These are phyloP conservation scores for Globisporangium emineosum DNA, from an alignment of 352 stramenopile species.

Conservation along the genomic window DNA sequence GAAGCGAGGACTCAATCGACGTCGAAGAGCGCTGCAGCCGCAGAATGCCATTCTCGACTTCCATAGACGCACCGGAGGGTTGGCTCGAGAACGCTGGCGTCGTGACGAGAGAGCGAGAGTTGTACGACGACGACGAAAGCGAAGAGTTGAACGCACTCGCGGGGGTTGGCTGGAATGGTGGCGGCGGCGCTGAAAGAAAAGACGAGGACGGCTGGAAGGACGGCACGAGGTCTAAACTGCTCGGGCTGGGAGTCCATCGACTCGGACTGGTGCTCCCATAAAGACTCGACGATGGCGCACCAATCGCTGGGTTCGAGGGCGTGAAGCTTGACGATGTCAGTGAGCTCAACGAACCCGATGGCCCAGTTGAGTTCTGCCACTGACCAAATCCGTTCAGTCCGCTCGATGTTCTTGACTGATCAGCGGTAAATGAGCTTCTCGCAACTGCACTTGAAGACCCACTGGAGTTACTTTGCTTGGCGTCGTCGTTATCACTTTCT, in stretches of 20 bases:
- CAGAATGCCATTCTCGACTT: constrained; percentile 65
- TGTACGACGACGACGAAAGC: constrained; percentile 3
- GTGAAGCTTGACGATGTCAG: constrained; percentile 23
- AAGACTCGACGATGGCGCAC: neutral
- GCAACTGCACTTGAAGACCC: neutral
- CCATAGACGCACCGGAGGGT: constrained; percentile 19
- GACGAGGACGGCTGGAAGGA: constrained; percentile 13
- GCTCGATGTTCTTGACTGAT: constrained; percentile 6
- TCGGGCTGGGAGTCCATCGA: constrained; percentile 10
- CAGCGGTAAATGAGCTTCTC: constrained; percentile 4
- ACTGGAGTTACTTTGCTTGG: neutral
- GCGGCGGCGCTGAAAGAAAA: neutral
- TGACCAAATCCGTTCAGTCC: constrained; percentile 6
- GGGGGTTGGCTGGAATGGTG: neutral
- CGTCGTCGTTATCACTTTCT: constrained; percentile 21
- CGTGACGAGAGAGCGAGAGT: constrained; percentile 18
- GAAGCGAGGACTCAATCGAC: constrained; percentile 70
- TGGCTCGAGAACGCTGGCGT: constrained; percentile 29
- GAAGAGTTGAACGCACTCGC: constrained; percentile 11
- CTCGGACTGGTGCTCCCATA: constrained; percentile 9
- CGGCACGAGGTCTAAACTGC: constrained; percentile 6
- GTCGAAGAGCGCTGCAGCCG: constrained; percentile 73
- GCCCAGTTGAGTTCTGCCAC: constrained; percentile 11
- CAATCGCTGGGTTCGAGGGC: constrained; percentile 6
- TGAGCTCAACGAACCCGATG: neutral